Evolutionary conservation across 805 yeast genomes (phyloP).

Genomic region (Nakazawaea ernobii): DNA sequence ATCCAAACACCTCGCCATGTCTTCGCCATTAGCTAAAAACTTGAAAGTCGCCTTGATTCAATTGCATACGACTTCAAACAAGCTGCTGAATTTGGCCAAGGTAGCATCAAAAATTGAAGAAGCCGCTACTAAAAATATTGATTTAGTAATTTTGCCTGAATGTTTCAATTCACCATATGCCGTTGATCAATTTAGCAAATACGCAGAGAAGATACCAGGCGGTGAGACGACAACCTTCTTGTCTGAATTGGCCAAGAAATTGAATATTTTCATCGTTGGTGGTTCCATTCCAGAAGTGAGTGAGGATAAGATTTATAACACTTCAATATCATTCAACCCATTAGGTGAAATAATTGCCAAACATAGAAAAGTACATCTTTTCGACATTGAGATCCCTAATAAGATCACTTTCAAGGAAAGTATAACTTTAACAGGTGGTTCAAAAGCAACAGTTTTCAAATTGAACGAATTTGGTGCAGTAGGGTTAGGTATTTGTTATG

Average conservation of each 20-base stretch:
- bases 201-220: slow-evolving; percentile 79
- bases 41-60: slow-evolving; percentile 83
- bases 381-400: slow-evolving; percentile 89
- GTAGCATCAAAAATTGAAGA: slow-evolving; percentile 58
- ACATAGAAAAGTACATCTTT: slow-evolving; percentile 87
- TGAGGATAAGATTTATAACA: slow-evolving; percentile 60
- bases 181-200: slow-evolving; percentile 77
- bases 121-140: slow-evolving; percentile 57
- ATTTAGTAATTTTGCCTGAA: slow-evolving; percentile 85
- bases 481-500: slow-evolving; percentile 86
- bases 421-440: slow-evolving; percentile 68
- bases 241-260: slow-evolving; percentile 58
- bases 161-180: slow-evolving; percentile 96
- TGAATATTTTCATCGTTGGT: slow-evolving; percentile 67
- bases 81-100: slow-evolving; percentile 66
- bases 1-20: slow-evolving; percentile 1
- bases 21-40: slow-evolving; percentile 36
- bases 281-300: slow-evolving; percentile 88
- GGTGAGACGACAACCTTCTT: slow-evolving; percentile 65
- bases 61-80: slow-evolving; percentile 75
- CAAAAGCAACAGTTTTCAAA: slow-evolving; percentile 72
- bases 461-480: slow-evolving; percentile 60
- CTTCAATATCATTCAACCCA: slow-evolving; percentile 67
- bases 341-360: slow-evolving; percentile 75
- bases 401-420: slow-evolving; percentile 88